A percentile compares a stretch with the other conserved stretches of the same genome.
Conservation (phyloP, 179 eudicot species). For the Beta lomatogona region DNA sequence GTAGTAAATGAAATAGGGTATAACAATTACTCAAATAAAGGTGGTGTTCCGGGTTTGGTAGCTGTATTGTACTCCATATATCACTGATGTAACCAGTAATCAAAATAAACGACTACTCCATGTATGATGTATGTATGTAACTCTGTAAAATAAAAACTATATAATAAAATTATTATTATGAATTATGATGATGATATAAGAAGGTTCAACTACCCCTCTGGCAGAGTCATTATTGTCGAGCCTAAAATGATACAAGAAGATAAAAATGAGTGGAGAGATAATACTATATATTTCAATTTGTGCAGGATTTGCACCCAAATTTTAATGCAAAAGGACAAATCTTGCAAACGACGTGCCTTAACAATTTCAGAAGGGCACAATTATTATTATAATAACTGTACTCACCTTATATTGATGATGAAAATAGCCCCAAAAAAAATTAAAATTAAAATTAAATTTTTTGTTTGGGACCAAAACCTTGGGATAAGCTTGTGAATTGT, state of each 20-base stretch:
- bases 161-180: not conserved
- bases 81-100: constrained; percentile 4
- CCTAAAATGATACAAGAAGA: constrained; percentile 29
- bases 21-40: constrained; percentile 11
- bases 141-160: not conserved
- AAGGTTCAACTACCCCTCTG: constrained; percentile 31
- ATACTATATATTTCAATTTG: not conserved
- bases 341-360: constrained; percentile 34
- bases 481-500: constrained; percentile 31
- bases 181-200: not conserved
- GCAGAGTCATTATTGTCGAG: constrained; percentile 31
- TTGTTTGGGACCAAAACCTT: constrained; percentile 30
- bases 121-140: too few species aligned
- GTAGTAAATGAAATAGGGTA: constrained; percentile 21
- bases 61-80: not conserved
- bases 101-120: not conserved
- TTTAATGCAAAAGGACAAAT: constrained; percentile 36
- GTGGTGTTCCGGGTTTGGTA: not conserved
- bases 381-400: not conserved
- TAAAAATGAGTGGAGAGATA: constrained; percentile 28
- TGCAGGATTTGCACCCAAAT: constrained; percentile 16
- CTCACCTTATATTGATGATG: not conserved
- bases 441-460: too few species aligned
- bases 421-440: not conserved
- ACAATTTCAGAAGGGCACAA: constrained; percentile 5